These are phyloP conservation scores for Oryza meridionalis DNA, from an alignment of 176 grass and related monocot species.

Conservation along the genomic window DNA sequence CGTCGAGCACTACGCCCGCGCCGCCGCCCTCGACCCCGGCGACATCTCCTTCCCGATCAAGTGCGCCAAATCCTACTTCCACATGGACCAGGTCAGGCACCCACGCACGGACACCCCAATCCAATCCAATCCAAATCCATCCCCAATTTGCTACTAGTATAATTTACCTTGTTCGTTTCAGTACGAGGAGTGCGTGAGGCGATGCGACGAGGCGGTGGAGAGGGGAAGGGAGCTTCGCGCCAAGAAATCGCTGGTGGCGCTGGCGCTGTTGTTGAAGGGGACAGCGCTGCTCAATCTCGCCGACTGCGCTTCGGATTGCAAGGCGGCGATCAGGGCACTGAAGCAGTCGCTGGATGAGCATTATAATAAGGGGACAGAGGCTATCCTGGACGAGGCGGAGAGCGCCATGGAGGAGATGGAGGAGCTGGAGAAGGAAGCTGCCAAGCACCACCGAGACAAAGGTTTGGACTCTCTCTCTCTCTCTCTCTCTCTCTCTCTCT, in stretches of 20 bases:
- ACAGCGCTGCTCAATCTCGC: slow-evolving; percentile 50
- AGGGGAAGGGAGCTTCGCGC: too few relatives aligned
- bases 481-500: not conserved
- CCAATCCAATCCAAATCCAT: too few relatives aligned
- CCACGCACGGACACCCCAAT: too few relatives aligned
- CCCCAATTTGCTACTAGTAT: too few relatives aligned
- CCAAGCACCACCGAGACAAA: slow-evolving; percentile 51
- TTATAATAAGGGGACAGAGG: slow-evolving; percentile 39
- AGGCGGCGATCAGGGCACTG: slow-evolving; percentile 43
- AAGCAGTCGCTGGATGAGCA: slow-evolving; percentile 46
- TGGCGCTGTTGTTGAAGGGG: slow-evolving; percentile 47
- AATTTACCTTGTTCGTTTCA: too few relatives aligned
- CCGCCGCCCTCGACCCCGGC: too few relatives aligned
- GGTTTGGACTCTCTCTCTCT: slow-evolving; percentile 23
- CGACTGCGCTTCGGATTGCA: slow-evolving; percentile 36
- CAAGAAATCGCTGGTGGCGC: slow-evolving; percentile 29
- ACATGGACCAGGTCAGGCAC: too few relatives aligned
- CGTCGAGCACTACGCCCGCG: too few relatives aligned
- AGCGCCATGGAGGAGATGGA: slow-evolving; percentile 23
- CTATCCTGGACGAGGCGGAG: slow-evolving; percentile 46
- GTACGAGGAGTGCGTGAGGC: too few relatives aligned
- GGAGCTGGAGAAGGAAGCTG: slow-evolving; percentile 43
- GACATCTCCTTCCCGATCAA: too few relatives aligned
- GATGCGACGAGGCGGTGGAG: too few relatives aligned
- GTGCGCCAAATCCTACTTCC: too few relatives aligned